These are phyloP conservation scores for Rhytidiadelphus loreus DNA, from an alignment of 225 moss, liverwort and hornwort genomes.

Conservation along the genomic window DNA sequence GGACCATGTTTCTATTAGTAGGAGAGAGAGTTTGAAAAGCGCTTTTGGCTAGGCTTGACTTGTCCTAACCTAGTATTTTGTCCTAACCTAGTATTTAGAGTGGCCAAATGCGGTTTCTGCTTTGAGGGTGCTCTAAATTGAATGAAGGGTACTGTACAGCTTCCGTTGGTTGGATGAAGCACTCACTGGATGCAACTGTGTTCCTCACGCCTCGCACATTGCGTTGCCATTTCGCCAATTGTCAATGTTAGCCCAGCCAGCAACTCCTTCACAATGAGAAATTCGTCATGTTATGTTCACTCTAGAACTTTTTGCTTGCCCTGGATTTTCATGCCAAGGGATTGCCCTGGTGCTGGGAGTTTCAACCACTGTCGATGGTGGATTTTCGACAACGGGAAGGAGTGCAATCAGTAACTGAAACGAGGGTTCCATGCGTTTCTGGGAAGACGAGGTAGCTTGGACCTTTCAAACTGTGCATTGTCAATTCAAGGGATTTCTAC, in stretches of 20 bases:
- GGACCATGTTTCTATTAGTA: accelerated
- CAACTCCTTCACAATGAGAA: not conserved
- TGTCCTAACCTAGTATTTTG: not conserved
- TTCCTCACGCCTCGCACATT: not conserved
- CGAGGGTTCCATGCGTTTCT: not conserved
- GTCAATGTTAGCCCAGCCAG: not conserved
- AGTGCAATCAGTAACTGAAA: not conserved
- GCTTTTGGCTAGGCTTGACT: not conserved
- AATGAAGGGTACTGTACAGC: not conserved
- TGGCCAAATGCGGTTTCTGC: not conserved
- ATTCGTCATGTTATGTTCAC: too few relatives aligned
- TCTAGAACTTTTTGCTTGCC: too few relatives aligned
- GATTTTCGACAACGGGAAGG: not conserved
- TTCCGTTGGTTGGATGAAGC: not conserved
- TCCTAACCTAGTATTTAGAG: not conserved
- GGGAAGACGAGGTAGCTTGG: conserved; percentile 20
- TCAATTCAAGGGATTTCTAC: not conserved
- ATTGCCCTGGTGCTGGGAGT: not conserved
- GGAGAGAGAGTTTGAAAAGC: not conserved
- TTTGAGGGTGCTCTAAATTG: not conserved
- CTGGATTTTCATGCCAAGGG: not conserved
- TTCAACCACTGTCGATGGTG: not conserved
- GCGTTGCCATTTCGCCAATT: not conserved
- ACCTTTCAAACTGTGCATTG: not conserved
- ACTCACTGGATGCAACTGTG: not conserved